Evolutionary conservation across 108 stramenopile species (phyloP), one percentile per base, ranked within the genome.

Genomic region (Skeletonema marinoi): DNA sequence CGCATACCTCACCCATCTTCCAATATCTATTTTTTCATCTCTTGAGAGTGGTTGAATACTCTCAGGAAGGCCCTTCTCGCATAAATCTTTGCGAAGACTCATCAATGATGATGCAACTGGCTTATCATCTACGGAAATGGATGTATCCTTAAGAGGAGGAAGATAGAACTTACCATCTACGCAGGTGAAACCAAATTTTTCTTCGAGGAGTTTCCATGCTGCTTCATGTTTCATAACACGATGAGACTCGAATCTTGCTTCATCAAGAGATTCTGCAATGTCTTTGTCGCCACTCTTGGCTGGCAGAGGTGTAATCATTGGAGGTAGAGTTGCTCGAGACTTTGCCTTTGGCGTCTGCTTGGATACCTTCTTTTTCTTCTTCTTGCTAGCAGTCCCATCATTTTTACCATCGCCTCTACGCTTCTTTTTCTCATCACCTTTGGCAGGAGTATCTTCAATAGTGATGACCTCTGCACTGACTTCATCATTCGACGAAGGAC

Each of bases 61-160:
- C 54, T 25, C 54, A 25, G 54, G 54, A 29, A 56, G 54, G 25
- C 54, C 54, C 25, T 56, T 56, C 21, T 6, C 54, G 54, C 54
- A 56, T 10, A 56, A 29, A 10, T 56, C 54, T 56, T 56, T 56
- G 54, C 54, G 54, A 25, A 56, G 54, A 7, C 54, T 25, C 54
- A 56, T 56, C 54, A 56, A 56, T 25, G 54, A 56, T 56, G 54
- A 9, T 56, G 54, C 54, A 29, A 56, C 54, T 21, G 54, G 54
- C 54, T 56, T 56, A 10, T 1, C 25, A 21, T 56, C 54, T 10
- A 7, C 21, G 25, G 54, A 51, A 19, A 6, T n/a, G 4, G 50
- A 19, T 7, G 50, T 48, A 46, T 46, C 35, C 35, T 6, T 5
- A 36, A 6, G 6, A 42, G 41, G 50, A 19, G 54, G 54, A 25